Evolutionary conservation across 371 early-diverging fungal species (phyloP).

Genomic region (Rhizopus delemar): DNA sequence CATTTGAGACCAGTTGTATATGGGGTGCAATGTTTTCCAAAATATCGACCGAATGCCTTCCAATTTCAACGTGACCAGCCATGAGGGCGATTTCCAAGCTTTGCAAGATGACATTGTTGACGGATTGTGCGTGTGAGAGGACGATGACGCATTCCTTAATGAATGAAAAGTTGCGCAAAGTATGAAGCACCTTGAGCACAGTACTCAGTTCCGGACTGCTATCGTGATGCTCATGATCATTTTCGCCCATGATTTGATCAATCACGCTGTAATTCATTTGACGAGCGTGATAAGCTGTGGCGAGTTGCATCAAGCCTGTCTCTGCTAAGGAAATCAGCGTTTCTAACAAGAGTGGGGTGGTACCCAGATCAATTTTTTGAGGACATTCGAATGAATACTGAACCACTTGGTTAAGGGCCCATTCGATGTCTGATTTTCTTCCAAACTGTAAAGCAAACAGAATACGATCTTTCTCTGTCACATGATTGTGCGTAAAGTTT

Average conservation of each 20-base stretch:
- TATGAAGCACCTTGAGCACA: conserved; percentile 70
- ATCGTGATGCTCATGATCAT: not conserved
- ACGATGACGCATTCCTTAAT: conserved; percentile 56
- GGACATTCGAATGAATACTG: conserved; percentile 58
- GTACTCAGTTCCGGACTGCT: conserved; percentile 45
- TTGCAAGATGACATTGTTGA: conserved; percentile 56
- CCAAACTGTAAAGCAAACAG: conserved; percentile 64
- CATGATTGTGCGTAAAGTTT: not conserved
- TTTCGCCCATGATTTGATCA: conserved; percentile 4
- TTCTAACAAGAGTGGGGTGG: conserved; percentile 67
- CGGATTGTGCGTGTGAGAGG: conserved; percentile 43
- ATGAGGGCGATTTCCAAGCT: conserved; percentile 58
- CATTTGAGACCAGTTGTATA: conserved; percentile 38
- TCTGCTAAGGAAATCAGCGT: conserved; percentile 32
- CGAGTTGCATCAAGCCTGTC: not conserved
- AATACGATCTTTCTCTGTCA: conserved; percentile 63
- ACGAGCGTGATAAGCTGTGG: not conserved
- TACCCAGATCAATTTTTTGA: conserved; percentile 57
- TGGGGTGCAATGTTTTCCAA: conserved; percentile 65
- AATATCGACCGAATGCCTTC: conserved; percentile 65
- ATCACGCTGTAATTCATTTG: conserved; percentile 4
- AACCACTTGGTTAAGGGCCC: conserved; percentile 77
- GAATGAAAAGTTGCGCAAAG: conserved; percentile 74
- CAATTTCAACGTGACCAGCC: conserved; percentile 56
- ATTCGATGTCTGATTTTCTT: conserved; percentile 77